phyloP scores from a whole-genome alignment of 1,284 basidiomycete species.

The Fomitopsis palustris region DNA sequence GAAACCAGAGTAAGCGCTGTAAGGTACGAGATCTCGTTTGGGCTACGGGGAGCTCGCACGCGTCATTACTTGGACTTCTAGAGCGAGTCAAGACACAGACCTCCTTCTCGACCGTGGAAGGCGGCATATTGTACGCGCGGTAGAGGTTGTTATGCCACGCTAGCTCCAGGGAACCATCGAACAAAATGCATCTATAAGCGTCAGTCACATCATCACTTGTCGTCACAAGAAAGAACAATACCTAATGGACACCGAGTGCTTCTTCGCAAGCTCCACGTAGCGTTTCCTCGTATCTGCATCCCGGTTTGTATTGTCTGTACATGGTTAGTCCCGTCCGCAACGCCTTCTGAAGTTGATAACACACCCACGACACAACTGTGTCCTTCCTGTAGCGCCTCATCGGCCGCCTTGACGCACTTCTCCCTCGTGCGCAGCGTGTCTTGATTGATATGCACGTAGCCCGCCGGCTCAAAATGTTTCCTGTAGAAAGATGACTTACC shows the following conservation, averaged over 20 bases:
- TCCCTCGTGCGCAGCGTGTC: slow-evolving; percentile 72
- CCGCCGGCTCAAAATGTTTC: slow-evolving; percentile 61
- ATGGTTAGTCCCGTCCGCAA: not conserved
- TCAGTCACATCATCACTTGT: not conserved
- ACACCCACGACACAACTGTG: slow-evolving; percentile 76
- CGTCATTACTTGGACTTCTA: not conserved
- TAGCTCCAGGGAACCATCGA: slow-evolving; percentile 69
- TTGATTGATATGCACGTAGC: slow-evolving; percentile 85
- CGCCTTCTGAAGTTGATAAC: slow-evolving; percentile 18
- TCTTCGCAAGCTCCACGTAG: slow-evolving; percentile 67
- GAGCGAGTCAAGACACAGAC: slow-evolving; percentile 13
- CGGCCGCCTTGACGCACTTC: slow-evolving; percentile 70
- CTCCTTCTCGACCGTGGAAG: slow-evolving; percentile 32
- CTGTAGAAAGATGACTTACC: slow-evolving; percentile 86
- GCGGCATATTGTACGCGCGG: slow-evolving; percentile 60
- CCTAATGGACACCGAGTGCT: slow-evolving; percentile 54
- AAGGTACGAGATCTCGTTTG: slow-evolving; percentile 60
- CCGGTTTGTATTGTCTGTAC: slow-evolving; percentile 83
- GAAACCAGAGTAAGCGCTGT: slow-evolving; percentile 61
- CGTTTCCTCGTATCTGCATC: slow-evolving; percentile 62
- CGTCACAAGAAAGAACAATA: slow-evolving; percentile 24
- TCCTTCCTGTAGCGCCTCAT: slow-evolving; percentile 51
- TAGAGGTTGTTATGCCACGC: slow-evolving; percentile 92
- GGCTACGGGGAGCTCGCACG: slow-evolving; percentile 29
- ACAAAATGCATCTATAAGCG: slow-evolving; percentile 64